A percentile compares a stretch with the other conserved stretches of the same genome.
Evolutionary conservation across 202 grass and related monocot species (phyloP).

Genomic region (Schoenoplectus triqueter): DNA sequence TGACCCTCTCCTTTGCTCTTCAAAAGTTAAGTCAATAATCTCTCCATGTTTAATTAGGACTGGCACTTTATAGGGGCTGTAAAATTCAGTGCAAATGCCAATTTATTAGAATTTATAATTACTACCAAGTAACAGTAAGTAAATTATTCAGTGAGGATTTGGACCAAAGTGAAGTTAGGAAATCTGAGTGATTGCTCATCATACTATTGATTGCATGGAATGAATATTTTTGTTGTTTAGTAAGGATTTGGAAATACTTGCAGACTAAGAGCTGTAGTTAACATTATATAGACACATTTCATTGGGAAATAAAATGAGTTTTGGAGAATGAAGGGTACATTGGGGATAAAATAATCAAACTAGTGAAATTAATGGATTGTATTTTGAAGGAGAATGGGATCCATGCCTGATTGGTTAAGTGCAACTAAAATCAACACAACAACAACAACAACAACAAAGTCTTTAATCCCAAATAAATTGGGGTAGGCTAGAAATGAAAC

Average conservation of each 20-base stretch:
- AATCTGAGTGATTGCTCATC: slow-evolving; percentile 3
- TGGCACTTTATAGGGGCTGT: not conserved
- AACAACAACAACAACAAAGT: no score
- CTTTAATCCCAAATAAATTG: no score
- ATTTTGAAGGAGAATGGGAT: no score
- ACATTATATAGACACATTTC: not conserved
- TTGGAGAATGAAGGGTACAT: not conserved
- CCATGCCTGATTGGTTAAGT: no score
- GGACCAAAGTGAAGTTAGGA: not conserved
- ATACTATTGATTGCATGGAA: not conserved
- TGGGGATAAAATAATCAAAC: not conserved
- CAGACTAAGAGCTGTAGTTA: not conserved
- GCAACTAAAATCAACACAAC: no score
- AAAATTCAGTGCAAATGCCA: no score
- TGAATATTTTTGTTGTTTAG: not conserved
- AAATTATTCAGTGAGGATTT: not conserved
- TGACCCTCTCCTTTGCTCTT: not conserved
- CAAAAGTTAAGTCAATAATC: not conserved
- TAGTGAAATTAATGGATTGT: no score
- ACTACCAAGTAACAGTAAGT: no score
- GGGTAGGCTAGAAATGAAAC: no score
- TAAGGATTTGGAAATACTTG: not conserved
- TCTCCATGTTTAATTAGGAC: not conserved
- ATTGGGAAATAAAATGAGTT: not conserved
- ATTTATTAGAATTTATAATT: not conserved